Percentiles rank a stretch among this genome's conserved stretches.
phyloP scores from a whole-genome alignment of 2,329 filamentous ascomycete genomes.

The Didymella sp. region DNA sequence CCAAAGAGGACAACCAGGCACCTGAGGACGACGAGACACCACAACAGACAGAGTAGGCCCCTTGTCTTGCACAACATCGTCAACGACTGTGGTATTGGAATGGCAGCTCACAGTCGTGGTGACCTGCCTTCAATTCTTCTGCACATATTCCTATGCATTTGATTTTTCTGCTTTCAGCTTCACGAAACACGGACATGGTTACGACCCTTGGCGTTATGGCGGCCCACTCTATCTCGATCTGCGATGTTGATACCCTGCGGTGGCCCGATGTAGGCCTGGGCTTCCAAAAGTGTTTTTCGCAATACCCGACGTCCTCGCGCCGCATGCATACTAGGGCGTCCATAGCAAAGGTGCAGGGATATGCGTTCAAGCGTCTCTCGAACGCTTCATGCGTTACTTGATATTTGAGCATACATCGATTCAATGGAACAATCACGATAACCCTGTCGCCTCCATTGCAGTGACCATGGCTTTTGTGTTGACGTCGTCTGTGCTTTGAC shows the following conservation, averaged over 20 bases:
- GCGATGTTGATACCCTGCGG: constrained; percentile 21
- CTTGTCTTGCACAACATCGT: neutral
- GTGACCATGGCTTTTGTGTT: neutral
- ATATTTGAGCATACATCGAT: neutral
- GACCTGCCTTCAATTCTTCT: constrained; percentile 4
- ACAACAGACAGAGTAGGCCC: constrained; percentile 17
- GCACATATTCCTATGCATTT: constrained; percentile 12
- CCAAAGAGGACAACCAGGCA: constrained; percentile 18
- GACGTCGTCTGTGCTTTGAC: neutral
- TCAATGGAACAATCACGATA: neutral
- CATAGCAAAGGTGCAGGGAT: neutral
- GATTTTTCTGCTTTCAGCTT: constrained; percentile 2
- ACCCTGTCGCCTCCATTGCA: too few relatives aligned
- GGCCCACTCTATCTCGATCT: constrained; percentile 15
- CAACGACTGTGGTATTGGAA: neutral
- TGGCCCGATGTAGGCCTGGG: constrained; percentile 10
- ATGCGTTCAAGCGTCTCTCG: neutral
- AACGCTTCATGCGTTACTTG: neutral
- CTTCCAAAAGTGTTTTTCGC: constrained; percentile 17
- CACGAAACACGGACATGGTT: constrained; percentile 12
- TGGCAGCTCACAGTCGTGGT: neutral
- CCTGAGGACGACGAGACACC: constrained; percentile 3
- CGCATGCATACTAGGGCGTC: neutral
- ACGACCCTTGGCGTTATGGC: constrained; percentile 16
- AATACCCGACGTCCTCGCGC: neutral